phyloP scores from a whole-genome alignment of 768 basidiomycete species.

The Termitomyces eurrhizus region DNA sequence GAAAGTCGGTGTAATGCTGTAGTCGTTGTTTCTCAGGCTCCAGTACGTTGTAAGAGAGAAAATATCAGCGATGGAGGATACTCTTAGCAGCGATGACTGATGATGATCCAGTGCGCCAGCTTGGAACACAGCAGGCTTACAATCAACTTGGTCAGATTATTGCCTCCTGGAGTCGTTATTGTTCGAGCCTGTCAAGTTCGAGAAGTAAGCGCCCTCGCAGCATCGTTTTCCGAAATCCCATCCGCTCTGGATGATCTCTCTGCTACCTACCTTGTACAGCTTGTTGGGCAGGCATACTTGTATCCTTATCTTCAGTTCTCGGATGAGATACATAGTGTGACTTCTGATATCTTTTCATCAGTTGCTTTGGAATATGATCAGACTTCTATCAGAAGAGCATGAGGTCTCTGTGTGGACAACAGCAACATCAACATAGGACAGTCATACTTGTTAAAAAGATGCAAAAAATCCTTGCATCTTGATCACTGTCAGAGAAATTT shows the following conservation, averaged over 20 bases:
- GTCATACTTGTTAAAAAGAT: too few relatives aligned
- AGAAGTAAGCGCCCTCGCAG: background rate
- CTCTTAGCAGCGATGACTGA: background rate
- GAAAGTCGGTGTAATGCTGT: background rate
- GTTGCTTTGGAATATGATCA: background rate
- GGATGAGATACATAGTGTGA: background rate
- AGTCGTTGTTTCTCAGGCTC: background rate
- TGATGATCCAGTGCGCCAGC: background rate
- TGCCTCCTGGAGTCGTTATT: background rate
- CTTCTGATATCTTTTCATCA: too few relatives aligned
- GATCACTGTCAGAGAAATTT: too few relatives aligned
- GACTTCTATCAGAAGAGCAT: background rate
- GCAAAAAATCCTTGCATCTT: too few relatives aligned
- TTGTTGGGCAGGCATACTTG: too few relatives aligned
- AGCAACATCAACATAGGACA: too few relatives aligned
- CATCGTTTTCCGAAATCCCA: too few relatives aligned
- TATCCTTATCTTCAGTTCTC: background rate
- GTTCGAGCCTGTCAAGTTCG: background rate
- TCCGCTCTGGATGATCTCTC: background rate
- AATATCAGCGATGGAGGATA: slow-evolving; percentile 6
- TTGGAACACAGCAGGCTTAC: slow-evolving; percentile 4
- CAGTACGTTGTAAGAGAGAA: background rate
- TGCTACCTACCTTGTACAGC: background rate
- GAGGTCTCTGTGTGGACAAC: too few relatives aligned
- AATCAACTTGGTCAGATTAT: background rate